phyloP scores from a whole-genome alignment of 2,329 filamentous ascomycete species.

The Colletotrichum sp. region DNA sequence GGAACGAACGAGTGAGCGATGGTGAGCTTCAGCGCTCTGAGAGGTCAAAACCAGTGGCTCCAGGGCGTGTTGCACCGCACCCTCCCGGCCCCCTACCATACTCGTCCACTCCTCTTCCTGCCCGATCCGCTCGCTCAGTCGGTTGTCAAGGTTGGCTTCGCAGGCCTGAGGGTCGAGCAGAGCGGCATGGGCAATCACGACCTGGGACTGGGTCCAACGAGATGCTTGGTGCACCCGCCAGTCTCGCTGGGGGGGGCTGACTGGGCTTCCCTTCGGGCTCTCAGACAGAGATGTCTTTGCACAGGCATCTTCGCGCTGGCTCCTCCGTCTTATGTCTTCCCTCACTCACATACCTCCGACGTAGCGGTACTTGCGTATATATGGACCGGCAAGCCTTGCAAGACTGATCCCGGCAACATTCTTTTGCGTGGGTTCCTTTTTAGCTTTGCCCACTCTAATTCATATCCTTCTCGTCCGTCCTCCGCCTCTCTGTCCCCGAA shows the following conservation, averaged over 20 bases:
- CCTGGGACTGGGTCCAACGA: background rate
- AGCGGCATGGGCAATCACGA: background rate
- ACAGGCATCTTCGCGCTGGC: background rate
- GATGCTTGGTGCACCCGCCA: background rate
- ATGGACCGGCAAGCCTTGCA: conserved; percentile 3
- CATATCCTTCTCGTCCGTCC: background rate
- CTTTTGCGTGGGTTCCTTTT: background rate
- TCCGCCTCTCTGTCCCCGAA: background rate
- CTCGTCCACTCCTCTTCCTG: background rate
- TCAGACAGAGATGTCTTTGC: background rate
- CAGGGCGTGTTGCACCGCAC: background rate
- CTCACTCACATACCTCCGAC: background rate
- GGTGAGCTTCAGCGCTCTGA: background rate
- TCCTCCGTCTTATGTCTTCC: background rate
- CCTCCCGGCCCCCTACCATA: background rate
- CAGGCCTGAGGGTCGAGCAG: background rate
- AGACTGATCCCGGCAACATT: background rate
- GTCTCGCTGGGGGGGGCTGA: background rate
- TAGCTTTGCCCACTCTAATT: conserved; percentile 1
- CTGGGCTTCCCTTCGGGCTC: background rate
- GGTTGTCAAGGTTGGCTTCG: background rate
- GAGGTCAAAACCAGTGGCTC: background rate
- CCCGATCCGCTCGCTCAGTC: background rate
- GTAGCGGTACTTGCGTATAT: background rate
- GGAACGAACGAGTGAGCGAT: background rate